Conservation (phyloP, 1,139 yeast species). For the Blastobotrys arbuscula region DNA sequence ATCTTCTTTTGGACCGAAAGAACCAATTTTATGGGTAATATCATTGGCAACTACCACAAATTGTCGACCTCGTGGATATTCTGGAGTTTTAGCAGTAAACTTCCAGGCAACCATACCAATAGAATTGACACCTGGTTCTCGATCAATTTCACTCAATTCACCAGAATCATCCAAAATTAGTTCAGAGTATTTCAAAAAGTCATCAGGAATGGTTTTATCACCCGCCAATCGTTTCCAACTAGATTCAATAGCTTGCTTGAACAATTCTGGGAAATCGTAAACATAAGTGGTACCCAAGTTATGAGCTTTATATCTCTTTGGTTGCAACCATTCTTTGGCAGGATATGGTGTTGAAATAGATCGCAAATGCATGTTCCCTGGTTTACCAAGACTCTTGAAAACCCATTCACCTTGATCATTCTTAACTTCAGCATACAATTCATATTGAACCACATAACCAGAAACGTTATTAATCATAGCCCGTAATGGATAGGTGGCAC, state of each 20-base stretch:
- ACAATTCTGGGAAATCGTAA: slow-evolving; percentile 96
- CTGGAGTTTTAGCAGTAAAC: slow-evolving; percentile 88
- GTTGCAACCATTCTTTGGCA: slow-evolving; percentile 95
- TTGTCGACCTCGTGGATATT: slow-evolving; percentile 94
- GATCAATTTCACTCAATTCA: slow-evolving; percentile 79
- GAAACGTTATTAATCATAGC: slow-evolving; percentile 94
- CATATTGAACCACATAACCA: slow-evolving; percentile 95
- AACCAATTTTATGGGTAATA: slow-evolving; percentile 95
- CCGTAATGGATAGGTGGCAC: slow-evolving; percentile 89
- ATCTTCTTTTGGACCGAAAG: slow-evolving; percentile 98
- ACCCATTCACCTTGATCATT: slow-evolving; percentile 93
- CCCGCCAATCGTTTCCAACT: slow-evolving; percentile 66
- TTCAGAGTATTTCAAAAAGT: slow-evolving; percentile 72
- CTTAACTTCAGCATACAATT: slow-evolving; percentile 88
- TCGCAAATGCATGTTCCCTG: slow-evolving; percentile 96
- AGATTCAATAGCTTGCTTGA: slow-evolving; percentile 84
- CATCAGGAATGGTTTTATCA: slow-evolving; percentile 57
- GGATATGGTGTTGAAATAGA: slow-evolving; percentile 95
- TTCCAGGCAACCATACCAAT: slow-evolving; percentile 98
- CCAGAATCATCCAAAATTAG: slow-evolving; percentile 67
- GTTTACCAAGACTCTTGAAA: slow-evolving; percentile 76
- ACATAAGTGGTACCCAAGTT: slow-evolving; percentile 97
- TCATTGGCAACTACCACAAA: slow-evolving; percentile 91
- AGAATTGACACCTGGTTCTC: slow-evolving; percentile 94
- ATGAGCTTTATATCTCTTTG: slow-evolving; percentile 97